phyloP scores from a whole-genome alignment of 345 rosid genomes.

The Brassica incana region DNA sequence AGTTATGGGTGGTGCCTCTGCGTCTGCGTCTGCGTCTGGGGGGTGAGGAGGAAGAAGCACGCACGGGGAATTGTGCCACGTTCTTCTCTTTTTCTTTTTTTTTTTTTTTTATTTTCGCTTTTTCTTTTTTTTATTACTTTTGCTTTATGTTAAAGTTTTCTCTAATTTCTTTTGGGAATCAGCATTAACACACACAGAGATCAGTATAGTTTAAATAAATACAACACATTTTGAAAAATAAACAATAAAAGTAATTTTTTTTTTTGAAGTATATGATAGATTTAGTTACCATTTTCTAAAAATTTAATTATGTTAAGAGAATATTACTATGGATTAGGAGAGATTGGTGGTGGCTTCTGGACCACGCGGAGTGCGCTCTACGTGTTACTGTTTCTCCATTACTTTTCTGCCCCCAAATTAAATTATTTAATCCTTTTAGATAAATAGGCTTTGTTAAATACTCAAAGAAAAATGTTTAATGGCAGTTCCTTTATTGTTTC shows the following conservation, averaged over 20 bases:
- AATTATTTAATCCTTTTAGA: background rate
- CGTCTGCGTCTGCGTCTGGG: constrained; percentile 27
- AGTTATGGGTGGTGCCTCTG: background rate
- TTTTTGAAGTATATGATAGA: no score
- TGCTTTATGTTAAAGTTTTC: constrained; percentile 32
- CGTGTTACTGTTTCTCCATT: constrained; percentile 38
- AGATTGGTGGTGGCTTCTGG: background rate
- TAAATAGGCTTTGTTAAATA: background rate
- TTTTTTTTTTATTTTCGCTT: background rate
- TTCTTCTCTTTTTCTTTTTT: constrained; percentile 22
- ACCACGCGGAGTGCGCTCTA: constrained; percentile 40
- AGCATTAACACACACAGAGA: background rate
- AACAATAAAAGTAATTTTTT: background rate
- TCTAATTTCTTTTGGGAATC: background rate
- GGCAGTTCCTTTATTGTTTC: background rate
- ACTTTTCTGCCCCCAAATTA: constrained; percentile 4
- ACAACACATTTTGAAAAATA: background rate
- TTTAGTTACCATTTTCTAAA: background rate
- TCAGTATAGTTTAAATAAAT: background rate
- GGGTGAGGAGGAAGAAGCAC: constrained; percentile 29
- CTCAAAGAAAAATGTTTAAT: background rate
- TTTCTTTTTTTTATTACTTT: constrained; percentile 14
- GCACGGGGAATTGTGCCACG: constrained; percentile 68
- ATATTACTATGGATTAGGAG: constrained; percentile 5
- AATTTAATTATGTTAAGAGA: background rate